These are phyloP conservation scores for Jaltomata sinuosa DNA, from an alignment of 257 asterid genomes.

Conservation along the genomic window DNA sequence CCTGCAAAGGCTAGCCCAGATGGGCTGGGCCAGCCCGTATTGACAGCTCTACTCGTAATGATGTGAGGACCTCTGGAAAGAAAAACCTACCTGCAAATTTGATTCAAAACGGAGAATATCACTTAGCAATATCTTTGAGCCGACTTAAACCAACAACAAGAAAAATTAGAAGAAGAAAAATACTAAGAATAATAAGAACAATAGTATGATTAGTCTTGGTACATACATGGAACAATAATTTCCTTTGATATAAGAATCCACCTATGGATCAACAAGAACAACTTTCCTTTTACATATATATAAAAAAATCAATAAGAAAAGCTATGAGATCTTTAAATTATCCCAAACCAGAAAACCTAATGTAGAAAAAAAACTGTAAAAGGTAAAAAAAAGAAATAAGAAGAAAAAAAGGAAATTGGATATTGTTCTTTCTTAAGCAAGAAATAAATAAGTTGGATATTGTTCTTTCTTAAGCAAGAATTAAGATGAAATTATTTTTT, in stretches of 20 bases:
- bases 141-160: neutral
- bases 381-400: neutral
- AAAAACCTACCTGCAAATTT: neutral
- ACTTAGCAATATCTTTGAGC: neutral
- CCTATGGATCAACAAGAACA: neutral
- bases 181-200: neutral
- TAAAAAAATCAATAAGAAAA: neutral
- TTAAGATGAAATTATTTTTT: neutral
- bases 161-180: neutral
- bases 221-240: neutral
- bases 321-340: neutral
- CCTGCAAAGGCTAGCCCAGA: too few species aligned
- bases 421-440: neutral
- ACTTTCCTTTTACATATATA: neutral
- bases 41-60: too few species aligned
- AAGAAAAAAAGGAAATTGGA: neutral
- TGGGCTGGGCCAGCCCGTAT: too few species aligned
- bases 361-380: neutral
- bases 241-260: neutral
- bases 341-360: neutral
- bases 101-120: neutral
- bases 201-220: neutral
- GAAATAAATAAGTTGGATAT: neutral
- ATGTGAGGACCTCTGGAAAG: neutral
- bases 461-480: neutral